Evolutionary conservation across 257 asterid genomes (phyloP).

Genomic region (Penstemon eatonii): DNA sequence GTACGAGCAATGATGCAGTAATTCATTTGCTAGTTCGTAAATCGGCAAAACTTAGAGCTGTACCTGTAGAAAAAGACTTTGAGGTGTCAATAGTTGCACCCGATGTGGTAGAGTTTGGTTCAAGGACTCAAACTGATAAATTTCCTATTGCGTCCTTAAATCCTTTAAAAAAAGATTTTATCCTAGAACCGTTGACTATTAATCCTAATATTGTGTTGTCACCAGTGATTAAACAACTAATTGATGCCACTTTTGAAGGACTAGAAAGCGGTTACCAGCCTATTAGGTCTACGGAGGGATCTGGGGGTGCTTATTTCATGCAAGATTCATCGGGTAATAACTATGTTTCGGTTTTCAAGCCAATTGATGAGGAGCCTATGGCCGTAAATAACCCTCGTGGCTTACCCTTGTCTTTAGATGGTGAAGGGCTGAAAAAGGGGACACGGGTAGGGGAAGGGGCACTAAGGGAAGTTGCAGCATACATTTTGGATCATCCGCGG

Average conservation of each 20-base stretch:
- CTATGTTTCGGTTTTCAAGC: slow-evolving; percentile 64
- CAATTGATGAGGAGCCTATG: slow-evolving; percentile 81
- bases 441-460: slow-evolving; percentile 87
- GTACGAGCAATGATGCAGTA: slow-evolving; percentile 53
- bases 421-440: slow-evolving; percentile 82
- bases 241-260: slow-evolving; percentile 53
- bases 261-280: slow-evolving; percentile 54
- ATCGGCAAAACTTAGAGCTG: slow-evolving; percentile 55
- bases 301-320: slow-evolving; percentile 81
- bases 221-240: slow-evolving; percentile 45
- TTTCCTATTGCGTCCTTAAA: slow-evolving; percentile 30
- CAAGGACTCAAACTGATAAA: slow-evolving; percentile 28
- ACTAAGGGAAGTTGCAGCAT: slow-evolving; percentile 73
- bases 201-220: slow-evolving; percentile 45
- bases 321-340: slow-evolving; percentile 57
- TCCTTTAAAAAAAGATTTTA: slow-evolving; percentile 31
- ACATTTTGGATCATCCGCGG: slow-evolving; percentile 65
- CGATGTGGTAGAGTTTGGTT: slow-evolving; percentile 24
- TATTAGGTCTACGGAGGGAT: slow-evolving; percentile 62
- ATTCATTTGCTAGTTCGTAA: slow-evolving; percentile 66
- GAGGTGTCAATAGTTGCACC: slow-evolving; percentile 60
- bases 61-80: slow-evolving; percentile 49
- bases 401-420: slow-evolving; percentile 54
- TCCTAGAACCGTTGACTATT: slow-evolving; percentile 47
- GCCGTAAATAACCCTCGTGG: slow-evolving; percentile 74